Base-by-base conservation (phyloP, 2,329 filamentous ascomycete species). In the Pezicula radicicola region DNA sequence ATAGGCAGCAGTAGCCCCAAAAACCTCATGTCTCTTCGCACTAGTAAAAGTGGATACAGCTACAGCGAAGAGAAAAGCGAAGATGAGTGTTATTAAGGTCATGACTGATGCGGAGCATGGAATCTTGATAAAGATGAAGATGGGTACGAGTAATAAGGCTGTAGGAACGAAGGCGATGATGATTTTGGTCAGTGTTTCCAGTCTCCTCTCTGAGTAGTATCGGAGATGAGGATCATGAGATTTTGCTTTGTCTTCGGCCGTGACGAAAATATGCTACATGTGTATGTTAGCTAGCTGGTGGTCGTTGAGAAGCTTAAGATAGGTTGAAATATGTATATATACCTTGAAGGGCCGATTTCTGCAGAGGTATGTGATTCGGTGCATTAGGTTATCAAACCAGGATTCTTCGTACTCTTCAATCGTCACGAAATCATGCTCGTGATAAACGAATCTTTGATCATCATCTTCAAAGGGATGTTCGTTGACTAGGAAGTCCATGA, bases 11-110 rank as follows among this genome's bases (percentile, higher is more conserved):
- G 58, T 54, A 10, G 60, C 63, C 4, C 56, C 58, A 9, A 65
- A 56, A 3, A 65, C 55, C 33, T 65, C 63, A 15, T 64, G 62
- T 18, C 60, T 50, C 47, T 48, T 59, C 1, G 63, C 60, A n/a
- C 50, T 62, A 0, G 62, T 65, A 15, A 60, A 55, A 1, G 42
- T 18, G 3, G 59, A 56, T 2, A 65, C 25, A 0, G 53, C 46
- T 1, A 56, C 55, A 4, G 52, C 46, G n/a, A 57, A 57, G 1
- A 55, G 4, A 13, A 57, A 46, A 1, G 55, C 52, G 30, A 62
- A 65, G 4, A 54, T 10, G 2, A 65, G 48, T 0, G 59, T 63
- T 19, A 60, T 53, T 0, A 47, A 49, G 52, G 48, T 36, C 55
- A 33, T 55, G 27, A n/a, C 21, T 28, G 6, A 55, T 21, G 4